These are phyloP conservation scores for Fonsecaea monophora DNA, from an alignment of 2,329 filamentous ascomycete species.

Conservation along the genomic window DNA sequence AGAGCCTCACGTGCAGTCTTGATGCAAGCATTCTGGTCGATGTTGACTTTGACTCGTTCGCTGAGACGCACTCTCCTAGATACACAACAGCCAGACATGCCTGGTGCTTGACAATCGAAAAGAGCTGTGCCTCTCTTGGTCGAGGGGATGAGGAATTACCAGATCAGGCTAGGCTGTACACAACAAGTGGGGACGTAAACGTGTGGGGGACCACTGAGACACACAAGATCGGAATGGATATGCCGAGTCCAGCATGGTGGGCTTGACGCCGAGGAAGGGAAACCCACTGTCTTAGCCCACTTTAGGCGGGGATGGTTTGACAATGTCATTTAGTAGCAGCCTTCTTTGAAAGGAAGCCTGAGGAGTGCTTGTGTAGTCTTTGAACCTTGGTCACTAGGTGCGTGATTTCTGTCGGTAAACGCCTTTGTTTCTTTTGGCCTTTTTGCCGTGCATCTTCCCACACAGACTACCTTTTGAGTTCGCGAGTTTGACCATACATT, in stretches of 20 bases:
- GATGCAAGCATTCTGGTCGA: not conserved
- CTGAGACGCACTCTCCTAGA: not conserved
- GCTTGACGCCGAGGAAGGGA: not conserved
- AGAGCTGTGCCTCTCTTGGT: not conserved
- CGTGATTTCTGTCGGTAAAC: too few relatives aligned
- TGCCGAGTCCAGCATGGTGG: too few relatives aligned
- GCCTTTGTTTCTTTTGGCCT: too few relatives aligned
- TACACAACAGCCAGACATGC: not conserved
- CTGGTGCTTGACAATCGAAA: not conserved
- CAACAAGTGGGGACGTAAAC: not conserved
- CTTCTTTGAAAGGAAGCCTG: too few relatives aligned
- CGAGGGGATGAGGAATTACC: not conserved
- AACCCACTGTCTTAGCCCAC: not conserved
- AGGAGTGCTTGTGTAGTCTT: too few relatives aligned
- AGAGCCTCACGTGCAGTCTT: not conserved
- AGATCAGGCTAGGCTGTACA: not conserved
- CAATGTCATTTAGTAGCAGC: too few relatives aligned
- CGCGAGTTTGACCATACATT: too few relatives aligned
- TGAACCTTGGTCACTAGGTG: too few relatives aligned
- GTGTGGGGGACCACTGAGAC: not conserved
- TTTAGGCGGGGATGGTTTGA: not conserved
- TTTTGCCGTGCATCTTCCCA: too few relatives aligned
- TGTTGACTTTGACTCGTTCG: not conserved
- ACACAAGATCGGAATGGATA: not conserved
- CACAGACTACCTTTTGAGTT: too few relatives aligned